These are phyloP conservation scores for Pinus tabuliformis DNA, from an alignment of 75 land plant species.

Conservation along the genomic window DNA sequence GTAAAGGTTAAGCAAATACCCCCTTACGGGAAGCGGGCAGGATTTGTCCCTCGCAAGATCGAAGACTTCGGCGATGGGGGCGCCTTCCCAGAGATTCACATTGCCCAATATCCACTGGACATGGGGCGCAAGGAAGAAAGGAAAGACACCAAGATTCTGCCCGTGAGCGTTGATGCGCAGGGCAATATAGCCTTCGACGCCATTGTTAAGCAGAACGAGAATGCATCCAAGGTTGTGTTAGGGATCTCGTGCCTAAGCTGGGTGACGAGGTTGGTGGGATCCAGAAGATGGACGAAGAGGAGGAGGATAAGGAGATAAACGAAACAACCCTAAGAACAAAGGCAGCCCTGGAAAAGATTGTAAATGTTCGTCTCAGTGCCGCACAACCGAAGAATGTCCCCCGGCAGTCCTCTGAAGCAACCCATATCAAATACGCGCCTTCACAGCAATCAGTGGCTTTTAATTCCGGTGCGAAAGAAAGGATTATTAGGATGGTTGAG, in stretches of 20 bases:
- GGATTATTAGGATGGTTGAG: not conserved
- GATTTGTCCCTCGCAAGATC: conserved; percentile 67
- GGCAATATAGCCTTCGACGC: conserved; percentile 88
- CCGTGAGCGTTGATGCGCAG: conserved; percentile 66
- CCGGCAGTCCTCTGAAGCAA: conserved; percentile 46
- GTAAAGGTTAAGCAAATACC: conserved; percentile 37
- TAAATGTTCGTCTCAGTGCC: conserved; percentile 77
- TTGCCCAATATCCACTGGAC: conserved; percentile 87
- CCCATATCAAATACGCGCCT: too few species aligned
- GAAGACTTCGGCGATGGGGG: conserved; percentile 98
- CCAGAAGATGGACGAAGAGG: conserved; percentile 29
- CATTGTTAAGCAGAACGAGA: conserved; percentile 86
- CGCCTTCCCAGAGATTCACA: conserved; percentile 94
- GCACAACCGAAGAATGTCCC: conserved; percentile 94
- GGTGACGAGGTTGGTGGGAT: conserved; percentile 23
- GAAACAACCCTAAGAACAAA: conserved; percentile 79
- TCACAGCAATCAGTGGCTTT: too few species aligned
- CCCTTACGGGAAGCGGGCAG: conserved; percentile 69
- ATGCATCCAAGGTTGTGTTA: conserved; percentile 72
- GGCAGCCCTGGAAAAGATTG: conserved; percentile 83
- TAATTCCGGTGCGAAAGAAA: too few species aligned
- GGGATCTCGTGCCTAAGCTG: conserved; percentile 78
- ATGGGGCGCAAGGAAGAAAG: conserved; percentile 71
- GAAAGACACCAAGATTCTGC: conserved; percentile 63
- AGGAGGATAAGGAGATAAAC: conserved; percentile 47